Evolutionary conservation across 2,329 filamentous ascomycete species (phyloP).

Genomic region (Dactylella cylindrospora): DNA sequence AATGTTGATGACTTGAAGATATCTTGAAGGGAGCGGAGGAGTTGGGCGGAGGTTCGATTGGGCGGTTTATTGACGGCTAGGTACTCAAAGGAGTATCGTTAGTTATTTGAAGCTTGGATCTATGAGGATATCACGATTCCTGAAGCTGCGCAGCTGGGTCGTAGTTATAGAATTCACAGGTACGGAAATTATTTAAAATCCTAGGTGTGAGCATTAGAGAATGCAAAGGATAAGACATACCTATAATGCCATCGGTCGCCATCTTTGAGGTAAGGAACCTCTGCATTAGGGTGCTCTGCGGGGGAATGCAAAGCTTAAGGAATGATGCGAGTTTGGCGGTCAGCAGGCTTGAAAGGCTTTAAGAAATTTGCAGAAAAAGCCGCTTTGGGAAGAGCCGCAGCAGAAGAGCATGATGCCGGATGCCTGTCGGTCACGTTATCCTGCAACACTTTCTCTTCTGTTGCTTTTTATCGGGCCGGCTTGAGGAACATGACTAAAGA

Average conservation of each 20-base stretch:
- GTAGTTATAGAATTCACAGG: too few species aligned
- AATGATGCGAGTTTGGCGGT: not conserved
- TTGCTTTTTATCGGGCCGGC: too few species aligned
- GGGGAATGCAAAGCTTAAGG: not conserved
- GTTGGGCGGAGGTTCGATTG: constrained; percentile 82
- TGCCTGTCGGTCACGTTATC: too few species aligned
- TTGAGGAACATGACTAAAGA: too few species aligned
- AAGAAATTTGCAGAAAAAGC: not conserved
- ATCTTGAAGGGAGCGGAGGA: constrained; percentile 81
- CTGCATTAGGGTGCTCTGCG: constrained; percentile 13
- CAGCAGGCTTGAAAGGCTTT: too few species aligned
- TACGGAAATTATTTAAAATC: too few species aligned
- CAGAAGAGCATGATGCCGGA: constrained; percentile 4
- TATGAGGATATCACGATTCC: not conserved
- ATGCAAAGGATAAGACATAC: constrained; percentile 1
- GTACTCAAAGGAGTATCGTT: constrained; percentile 20
- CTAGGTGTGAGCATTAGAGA: not conserved
- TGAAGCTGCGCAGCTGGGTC: not conserved
- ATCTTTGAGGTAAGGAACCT: constrained; percentile 16
- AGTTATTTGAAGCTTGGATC: not conserved
- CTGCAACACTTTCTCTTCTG: too few species aligned
- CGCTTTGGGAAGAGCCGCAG: not conserved
- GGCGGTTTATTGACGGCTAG: constrained; percentile 90
- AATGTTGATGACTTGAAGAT: constrained; percentile 78
- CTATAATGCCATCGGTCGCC: constrained; percentile 41